Evolutionary conservation across 164 flowering plant species (phyloP), one percentile per base, ranked within the genome.

Genomic region (Vitis riparia): DNA sequence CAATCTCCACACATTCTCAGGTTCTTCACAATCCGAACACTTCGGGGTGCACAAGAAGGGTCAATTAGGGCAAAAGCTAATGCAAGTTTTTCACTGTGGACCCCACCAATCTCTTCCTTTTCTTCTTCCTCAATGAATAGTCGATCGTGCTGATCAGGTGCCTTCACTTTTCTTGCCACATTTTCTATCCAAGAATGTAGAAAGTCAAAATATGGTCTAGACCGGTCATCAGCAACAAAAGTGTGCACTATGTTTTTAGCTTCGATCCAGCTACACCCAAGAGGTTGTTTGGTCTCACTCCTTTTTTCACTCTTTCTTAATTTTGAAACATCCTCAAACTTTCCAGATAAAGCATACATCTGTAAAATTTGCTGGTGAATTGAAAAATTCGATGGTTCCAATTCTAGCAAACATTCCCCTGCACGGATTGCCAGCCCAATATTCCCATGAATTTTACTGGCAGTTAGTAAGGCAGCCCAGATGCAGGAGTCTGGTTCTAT

Each of bases 1-100:
- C 89, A 88, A 60, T 76, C 77, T 50, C 66, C 71, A 67, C 89
- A 85, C 81, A 85, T 85, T 72, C 87, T 82, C 30, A 74, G 52
- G 71, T 78, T 82, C 75, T 87, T 87, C 55, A 83, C 68, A 27
- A 87, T 84, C 69, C 88, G 75, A 12, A 88, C 71, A 60, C 44
- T 59, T 51, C 48, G 71, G 32, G 73, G 73, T 60, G 59, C 11
- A 11, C 37, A 55, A 23, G 77, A 37, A 23, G 75, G 66, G 55
- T 75, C 65, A 61, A 75, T 52, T 8, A 86, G 79, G 48, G 82
- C 79, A 84, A 84, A 87, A 69, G 82, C 84, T 29, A 86, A n/a
- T 16, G 91, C 89, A 66, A 85, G 76, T 69, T 85, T 87, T 69
- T 87, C 89, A 68, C 87, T 85, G 30, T 87, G 91, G 50, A 87